Conservation (phyloP, 2,329 filamentous ascomycete species). For the Massarina eburnea region DNA sequence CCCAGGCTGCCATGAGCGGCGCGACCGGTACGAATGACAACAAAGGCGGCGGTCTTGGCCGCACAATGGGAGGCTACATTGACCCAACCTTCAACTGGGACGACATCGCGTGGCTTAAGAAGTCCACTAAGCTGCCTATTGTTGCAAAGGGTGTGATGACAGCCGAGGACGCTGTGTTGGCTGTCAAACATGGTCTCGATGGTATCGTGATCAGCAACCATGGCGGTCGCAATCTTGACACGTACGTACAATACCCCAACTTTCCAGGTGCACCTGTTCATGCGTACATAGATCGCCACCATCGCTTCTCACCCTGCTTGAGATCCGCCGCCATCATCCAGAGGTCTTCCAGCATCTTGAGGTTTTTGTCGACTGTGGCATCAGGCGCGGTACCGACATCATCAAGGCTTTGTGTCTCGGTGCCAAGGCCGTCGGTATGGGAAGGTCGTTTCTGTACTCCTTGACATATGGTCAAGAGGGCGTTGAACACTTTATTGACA, state of each 20-base stretch:
- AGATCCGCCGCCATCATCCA: constrained; percentile 64
- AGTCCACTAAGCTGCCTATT: constrained; percentile 35
- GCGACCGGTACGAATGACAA: constrained; percentile 53
- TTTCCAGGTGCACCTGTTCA: not conserved
- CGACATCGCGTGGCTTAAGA: constrained; percentile 46
- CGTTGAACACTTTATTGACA: constrained; percentile 38
- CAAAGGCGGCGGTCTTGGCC: constrained; percentile 59
- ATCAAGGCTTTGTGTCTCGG: constrained; percentile 68
- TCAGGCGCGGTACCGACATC: constrained; percentile 66
- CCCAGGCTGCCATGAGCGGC: constrained; percentile 53
- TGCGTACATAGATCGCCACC: constrained; percentile 45
- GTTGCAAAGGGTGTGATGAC: constrained; percentile 45
- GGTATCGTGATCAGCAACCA: constrained; percentile 54
- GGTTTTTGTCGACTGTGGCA: constrained; percentile 66
- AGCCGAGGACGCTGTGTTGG: constrained; percentile 44
- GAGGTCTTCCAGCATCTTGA: constrained; percentile 62
- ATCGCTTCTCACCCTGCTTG: constrained; percentile 61
- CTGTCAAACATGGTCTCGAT: constrained; percentile 43
- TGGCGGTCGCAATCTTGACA: constrained; percentile 52
- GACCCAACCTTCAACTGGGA: constrained; percentile 55
- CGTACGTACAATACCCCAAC: constrained; percentile 8
- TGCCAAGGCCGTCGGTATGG: constrained; percentile 63
- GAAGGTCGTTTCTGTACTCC: constrained; percentile 62
- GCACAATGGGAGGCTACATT: constrained; percentile 61
- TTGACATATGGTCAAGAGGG: constrained; percentile 62